Evolutionary conservation across 306 rosid genomes (phyloP), one percentile per base, ranked within the genome.

Genomic region (Cucurbita maxima): DNA sequence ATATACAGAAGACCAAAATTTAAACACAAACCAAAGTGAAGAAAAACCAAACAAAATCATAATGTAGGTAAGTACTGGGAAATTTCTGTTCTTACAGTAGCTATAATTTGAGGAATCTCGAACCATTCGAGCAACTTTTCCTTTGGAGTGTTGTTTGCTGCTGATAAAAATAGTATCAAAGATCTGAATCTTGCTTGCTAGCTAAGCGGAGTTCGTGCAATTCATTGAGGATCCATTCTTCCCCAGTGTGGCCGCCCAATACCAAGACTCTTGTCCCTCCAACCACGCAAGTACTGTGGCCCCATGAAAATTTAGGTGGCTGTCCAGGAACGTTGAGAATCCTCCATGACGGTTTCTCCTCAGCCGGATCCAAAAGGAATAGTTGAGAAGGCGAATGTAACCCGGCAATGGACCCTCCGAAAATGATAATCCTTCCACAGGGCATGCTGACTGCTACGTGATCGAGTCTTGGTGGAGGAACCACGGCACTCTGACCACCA

Each of bases 381-480:
- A 91, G 89, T 76, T 94, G 99, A 34, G 99, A 94, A 20, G 99
- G 97, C 34, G 99, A 94, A 81, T 94, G 99, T 76, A 94, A 91
- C 76, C 99, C 99, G 0, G 92, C 90, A 52, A 94, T 86, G 20
- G 99, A 91, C 57, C 99, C 97, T 43, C 99, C 99, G 30, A 91
- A 94, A 61, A 90, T 84, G 74, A 91, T 94, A 20, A 94, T 80
- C 83, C 97, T 89, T 61, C 99, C 99, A 81, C 99, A 95, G n/a
- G 99, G 99, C 97, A 95, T 91, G 86, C 92, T 95, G 59, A 95
- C 88, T 13, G 99, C 96, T 71, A 95, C 99, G 60, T 95, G 99
- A 78, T 95, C 99, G 25, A 95, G 83, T 74, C 99, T 84, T 13
- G 97, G 96, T 62, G 97, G 99, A 71, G 97, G 97, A 69, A 94